These are phyloP conservation scores for Paramyrothecium roridum DNA, from an alignment of 2,329 filamentous ascomycete genomes.

Conservation along the genomic window DNA sequence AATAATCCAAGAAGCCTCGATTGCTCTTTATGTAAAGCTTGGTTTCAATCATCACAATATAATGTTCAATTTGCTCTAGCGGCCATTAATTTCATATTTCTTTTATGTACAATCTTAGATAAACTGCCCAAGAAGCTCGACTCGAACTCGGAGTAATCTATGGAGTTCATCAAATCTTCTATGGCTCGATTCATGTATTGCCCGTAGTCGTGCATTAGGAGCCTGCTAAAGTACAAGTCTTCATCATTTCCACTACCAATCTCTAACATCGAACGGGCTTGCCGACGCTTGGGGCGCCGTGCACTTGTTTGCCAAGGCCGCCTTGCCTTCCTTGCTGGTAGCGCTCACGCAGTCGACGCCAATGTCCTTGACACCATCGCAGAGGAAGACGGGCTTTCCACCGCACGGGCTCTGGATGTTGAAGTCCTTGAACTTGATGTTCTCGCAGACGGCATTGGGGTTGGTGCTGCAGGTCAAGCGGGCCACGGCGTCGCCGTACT, in stretches of 20 bases:
- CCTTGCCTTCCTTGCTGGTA: conserved; percentile 11
- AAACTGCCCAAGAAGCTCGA: too few species aligned
- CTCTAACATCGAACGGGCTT: conserved; percentile 9
- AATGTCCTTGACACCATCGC: conserved; percentile 16
- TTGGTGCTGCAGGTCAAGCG: conserved; percentile 15
- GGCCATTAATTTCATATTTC: background rate
- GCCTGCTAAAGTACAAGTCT: background rate
- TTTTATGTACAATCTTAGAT: background rate
- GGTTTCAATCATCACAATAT: background rate
- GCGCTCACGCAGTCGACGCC: conserved; percentile 15
- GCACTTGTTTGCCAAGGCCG: conserved; percentile 16
- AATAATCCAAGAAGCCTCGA: too few species aligned
- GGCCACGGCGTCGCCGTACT: conserved; percentile 16
- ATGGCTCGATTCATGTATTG: too few species aligned
- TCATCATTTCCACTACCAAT: conserved; percentile 1
- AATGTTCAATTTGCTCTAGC: background rate
- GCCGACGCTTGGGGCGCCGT: conserved; percentile 9
- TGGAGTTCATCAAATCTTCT: too few species aligned
- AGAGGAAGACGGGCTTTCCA: conserved; percentile 13
- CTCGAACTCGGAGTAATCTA: too few species aligned
- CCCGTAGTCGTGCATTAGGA: background rate
- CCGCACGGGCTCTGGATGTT: conserved; percentile 16
- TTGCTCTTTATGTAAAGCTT: too few species aligned
- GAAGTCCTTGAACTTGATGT: conserved; percentile 18
- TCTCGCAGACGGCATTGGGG: conserved; percentile 18